These are phyloP conservation scores for Aristolochia contorta DNA, from an alignment of 164 flowering plant species.

Conservation along the genomic window DNA sequence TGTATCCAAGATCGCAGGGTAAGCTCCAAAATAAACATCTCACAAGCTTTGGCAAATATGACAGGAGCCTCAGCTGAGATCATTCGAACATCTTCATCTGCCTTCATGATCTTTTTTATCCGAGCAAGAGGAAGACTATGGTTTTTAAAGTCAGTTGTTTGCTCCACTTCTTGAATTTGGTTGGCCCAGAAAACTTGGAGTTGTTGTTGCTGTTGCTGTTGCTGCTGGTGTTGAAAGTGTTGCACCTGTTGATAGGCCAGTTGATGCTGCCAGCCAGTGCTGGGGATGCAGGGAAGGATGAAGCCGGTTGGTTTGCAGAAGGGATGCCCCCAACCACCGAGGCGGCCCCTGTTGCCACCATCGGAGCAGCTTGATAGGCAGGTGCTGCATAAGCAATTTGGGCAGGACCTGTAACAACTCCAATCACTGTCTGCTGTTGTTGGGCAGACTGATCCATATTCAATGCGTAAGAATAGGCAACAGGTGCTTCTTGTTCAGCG, in stretches of 20 bases:
- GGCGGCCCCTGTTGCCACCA: constrained; percentile 11
- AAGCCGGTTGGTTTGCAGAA: constrained; percentile 4
- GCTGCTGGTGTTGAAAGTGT: constrained; percentile 16
- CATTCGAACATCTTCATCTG: constrained; percentile 18
- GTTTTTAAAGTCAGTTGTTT: constrained; percentile 15
- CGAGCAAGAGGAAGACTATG: constrained; percentile 18
- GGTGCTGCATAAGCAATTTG: constrained; percentile 12
- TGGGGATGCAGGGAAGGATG: constrained; percentile 14
- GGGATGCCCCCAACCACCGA: constrained; percentile 6
- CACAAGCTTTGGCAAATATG: constrained; percentile 16
- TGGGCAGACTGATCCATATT: constrained; percentile 12
- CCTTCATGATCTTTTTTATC: constrained; percentile 19
- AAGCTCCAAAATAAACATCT: constrained; percentile 17
- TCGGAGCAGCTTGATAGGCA: constrained; percentile 10
- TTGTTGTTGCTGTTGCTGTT: constrained; percentile 14
- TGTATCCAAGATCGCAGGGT: constrained; percentile 17
- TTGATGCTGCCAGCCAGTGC: constrained; percentile 29
- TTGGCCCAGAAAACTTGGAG: constrained; percentile 15
- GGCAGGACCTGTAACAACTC: constrained; percentile 10
- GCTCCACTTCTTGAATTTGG: constrained; percentile 16
- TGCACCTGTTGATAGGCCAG: constrained; percentile 14
- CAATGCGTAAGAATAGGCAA: background rate
- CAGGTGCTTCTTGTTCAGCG: constrained; percentile 1
- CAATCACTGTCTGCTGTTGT: constrained; percentile 10
- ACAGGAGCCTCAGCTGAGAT: constrained; percentile 18